Evolutionary conservation across 2,329 filamentous ascomycete genomes (phyloP).

Genomic region (Emergomyces pasteurianus): DNA sequence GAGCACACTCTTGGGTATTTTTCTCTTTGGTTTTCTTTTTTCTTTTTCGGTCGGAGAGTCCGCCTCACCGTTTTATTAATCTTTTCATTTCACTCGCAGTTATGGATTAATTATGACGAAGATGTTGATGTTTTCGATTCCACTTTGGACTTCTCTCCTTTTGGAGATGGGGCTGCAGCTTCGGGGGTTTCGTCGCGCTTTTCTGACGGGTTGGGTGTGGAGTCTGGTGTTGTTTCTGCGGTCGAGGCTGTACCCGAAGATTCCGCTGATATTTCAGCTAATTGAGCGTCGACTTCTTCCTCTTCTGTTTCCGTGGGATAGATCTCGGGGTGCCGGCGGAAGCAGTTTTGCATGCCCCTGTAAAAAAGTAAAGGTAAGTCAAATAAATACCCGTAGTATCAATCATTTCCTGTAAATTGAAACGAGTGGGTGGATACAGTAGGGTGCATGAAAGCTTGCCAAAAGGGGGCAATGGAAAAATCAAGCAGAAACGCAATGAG

Average conservation of each 20-base stretch:
- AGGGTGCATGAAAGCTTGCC: no score
- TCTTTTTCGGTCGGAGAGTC: background rate
- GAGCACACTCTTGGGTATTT: background rate
- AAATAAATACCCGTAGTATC: no score
- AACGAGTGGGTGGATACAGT: no score
- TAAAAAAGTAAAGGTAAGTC: slow-evolving; percentile 18
- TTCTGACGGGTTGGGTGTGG: slow-evolving; percentile 7
- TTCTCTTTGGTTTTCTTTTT: background rate
- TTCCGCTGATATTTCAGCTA: slow-evolving; percentile 17
- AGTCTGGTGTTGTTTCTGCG: slow-evolving; percentile 14
- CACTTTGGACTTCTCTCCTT: background rate
- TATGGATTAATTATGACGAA: background rate
- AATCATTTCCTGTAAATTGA: background rate
- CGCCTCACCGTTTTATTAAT: background rate
- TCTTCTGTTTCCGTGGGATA: slow-evolving; percentile 82
- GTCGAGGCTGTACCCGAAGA: slow-evolving; percentile 14
- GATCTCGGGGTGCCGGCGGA: slow-evolving; percentile 80
- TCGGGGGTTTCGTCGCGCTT: slow-evolving; percentile 14
- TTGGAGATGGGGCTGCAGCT: background rate
- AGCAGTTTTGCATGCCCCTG: slow-evolving; percentile 96
- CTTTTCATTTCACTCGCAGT: background rate
- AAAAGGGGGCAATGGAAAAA: no score
- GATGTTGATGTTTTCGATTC: background rate
- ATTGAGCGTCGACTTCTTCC: slow-evolving; percentile 37
- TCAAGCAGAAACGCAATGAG: background rate